A percentile compares a stretch with the other conserved stretches of the same genome.
These are phyloP conservation scores for Gremmenia infestans DNA, from an alignment of 2,329 filamentous ascomycete genomes.

Conservation along the genomic window DNA sequence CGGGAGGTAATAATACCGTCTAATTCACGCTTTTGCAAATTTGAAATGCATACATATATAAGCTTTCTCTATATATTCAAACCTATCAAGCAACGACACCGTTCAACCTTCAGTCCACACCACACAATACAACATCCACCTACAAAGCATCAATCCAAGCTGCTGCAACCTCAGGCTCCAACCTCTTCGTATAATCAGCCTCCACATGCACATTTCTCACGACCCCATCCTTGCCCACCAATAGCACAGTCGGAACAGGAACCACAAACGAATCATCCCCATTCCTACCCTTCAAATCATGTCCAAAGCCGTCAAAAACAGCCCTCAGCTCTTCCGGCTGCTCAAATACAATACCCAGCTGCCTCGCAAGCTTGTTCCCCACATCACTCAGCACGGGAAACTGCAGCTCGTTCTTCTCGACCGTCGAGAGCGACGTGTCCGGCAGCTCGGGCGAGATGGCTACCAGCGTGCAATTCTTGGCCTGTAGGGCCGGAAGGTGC, in stretches of 20 bases:
- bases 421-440: conserved; percentile 33
- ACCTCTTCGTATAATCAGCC: conserved; percentile 34
- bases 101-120: too few relatives aligned
- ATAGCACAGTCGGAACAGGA: conserved; percentile 36
- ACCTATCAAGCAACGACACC: too few relatives aligned
- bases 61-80: too few relatives aligned
- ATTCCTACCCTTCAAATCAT: conserved; percentile 32
- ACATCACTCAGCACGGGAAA: conserved; percentile 39
- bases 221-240: conserved; percentile 34
- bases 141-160: conserved; percentile 32
- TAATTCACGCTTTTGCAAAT: too few relatives aligned
- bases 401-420: conserved; percentile 37
- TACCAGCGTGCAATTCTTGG: conserved; percentile 37
- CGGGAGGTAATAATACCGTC: too few relatives aligned
- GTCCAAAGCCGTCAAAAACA: conserved; percentile 28
- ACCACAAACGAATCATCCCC: conserved; percentile 36
- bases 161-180: conserved; percentile 34
- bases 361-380: conserved; percentile 32
- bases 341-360: conserved; percentile 35
- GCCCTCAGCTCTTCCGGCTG: conserved; percentile 28
- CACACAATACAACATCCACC: neutral
- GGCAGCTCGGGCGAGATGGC: conserved; percentile 40
- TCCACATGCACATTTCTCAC: conserved; percentile 36
- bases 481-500: conserved; percentile 33
- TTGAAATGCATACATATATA: too few relatives aligned